Conservation (phyloP, 2,329 filamentous ascomycete genomes). For the Cladobotryum mycophilum region DNA sequence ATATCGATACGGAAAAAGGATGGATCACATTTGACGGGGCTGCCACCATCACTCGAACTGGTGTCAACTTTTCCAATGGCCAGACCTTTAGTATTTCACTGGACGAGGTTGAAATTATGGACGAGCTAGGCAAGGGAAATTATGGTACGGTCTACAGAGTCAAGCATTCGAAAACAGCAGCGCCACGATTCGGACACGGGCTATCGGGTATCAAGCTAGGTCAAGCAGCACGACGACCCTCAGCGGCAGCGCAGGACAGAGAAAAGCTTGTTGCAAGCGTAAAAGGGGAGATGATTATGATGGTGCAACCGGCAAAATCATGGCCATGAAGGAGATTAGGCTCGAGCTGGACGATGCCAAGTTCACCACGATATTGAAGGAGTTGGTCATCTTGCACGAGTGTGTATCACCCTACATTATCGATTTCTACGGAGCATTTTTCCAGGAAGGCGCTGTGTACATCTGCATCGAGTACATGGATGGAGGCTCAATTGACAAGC, state of each 20-base stretch:
- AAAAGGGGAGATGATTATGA: constrained; percentile 24
- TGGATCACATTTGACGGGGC: constrained; percentile 91
- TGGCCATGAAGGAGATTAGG: constrained; percentile 99
- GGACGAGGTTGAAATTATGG: constrained; percentile 88
- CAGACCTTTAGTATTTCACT: constrained; percentile 89
- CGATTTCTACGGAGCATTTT: constrained; percentile 98
- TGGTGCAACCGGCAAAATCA: constrained; percentile 66
- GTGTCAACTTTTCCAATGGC: constrained; percentile 88
- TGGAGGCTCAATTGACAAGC: constrained; percentile 92
- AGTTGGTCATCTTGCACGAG: constrained; percentile 90
- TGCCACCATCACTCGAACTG: constrained; percentile 78
- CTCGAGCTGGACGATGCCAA: constrained; percentile 95
- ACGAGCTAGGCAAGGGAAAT: constrained; percentile 94
- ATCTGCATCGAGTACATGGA: constrained; percentile 99
- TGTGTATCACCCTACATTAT: constrained; percentile 95
- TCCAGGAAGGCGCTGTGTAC: constrained; percentile 97
- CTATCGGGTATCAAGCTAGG: constrained; percentile 43
- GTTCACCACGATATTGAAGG: constrained; percentile 95
- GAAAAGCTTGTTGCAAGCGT: background rate
- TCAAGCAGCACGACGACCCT: constrained; percentile 31
- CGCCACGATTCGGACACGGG: constrained; percentile 54
- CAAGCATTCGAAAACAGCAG: constrained; percentile 64
- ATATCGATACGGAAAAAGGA: constrained; percentile 85
- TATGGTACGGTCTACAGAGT: constrained; percentile 99
- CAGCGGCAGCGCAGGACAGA: constrained; percentile 25